phyloP scores from a whole-genome alignment of 106 monocot genomes.

The Cymbidium sinense region DNA sequence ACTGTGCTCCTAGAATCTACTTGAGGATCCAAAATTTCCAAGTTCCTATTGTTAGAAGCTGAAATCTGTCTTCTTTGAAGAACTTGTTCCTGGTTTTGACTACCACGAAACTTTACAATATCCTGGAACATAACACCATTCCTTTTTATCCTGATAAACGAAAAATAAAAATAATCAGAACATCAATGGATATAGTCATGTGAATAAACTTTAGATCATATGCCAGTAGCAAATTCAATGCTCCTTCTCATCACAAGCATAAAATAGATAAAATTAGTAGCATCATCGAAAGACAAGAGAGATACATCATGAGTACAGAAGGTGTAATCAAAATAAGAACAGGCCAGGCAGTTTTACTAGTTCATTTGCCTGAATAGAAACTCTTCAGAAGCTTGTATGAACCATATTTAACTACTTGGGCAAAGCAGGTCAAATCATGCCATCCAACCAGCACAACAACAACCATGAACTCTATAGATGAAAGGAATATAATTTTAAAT shows the following conservation, averaged over 20 bases:
- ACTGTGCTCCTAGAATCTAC: neutral
- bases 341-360: neutral
- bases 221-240: neutral
- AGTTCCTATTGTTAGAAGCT: neutral
- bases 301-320: neutral
- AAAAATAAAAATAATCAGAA: neutral
- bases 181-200: slow-evolving; percentile 1
- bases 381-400: neutral
- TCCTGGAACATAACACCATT: neutral
- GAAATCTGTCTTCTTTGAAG: neutral
- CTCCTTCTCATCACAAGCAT: neutral
- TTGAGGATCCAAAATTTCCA: neutral
- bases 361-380: neutral
- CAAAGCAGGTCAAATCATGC: neutral
- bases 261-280: neutral
- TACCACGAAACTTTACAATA: neutral
- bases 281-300: neutral
- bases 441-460: neutral
- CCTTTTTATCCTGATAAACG: slow-evolving; percentile 2
- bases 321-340: neutral
- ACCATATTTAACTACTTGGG: neutral
- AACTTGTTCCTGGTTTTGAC: slow-evolving; percentile 1
- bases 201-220: neutral
- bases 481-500: neutral
- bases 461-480: neutral